phyloP scores from a whole-genome alignment of 2,329 filamentous ascomycete genomes.

The Albifimbria verrucaria region DNA sequence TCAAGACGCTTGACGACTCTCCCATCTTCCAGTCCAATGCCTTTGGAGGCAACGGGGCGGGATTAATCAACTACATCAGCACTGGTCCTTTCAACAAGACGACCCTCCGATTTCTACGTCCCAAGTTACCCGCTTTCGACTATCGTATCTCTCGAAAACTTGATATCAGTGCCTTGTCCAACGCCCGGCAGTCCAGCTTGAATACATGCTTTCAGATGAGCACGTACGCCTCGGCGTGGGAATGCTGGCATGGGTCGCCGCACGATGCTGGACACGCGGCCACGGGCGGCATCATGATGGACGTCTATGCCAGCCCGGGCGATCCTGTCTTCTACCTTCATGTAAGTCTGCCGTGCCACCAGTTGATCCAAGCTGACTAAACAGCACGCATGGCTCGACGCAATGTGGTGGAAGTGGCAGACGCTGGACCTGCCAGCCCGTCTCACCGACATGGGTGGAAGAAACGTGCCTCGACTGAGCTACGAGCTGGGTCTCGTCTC shows the following conservation, averaged over 20 bases:
- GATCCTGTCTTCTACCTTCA: constrained; percentile 1
- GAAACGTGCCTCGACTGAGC: constrained; percentile 20
- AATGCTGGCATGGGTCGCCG: neutral
- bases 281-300: neutral
- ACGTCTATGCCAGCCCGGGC: neutral
- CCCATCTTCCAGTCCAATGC: neutral
- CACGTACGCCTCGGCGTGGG: neutral
- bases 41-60: neutral
- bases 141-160: neutral
- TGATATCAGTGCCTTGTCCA: neutral
- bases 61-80: neutral
- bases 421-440: constrained; percentile 8
- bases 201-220: neutral
- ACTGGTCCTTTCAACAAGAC: neutral
- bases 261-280: neutral
- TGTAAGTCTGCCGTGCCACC: neutral
- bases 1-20: neutral
- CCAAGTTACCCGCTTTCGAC: no score
- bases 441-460: constrained; percentile 16
- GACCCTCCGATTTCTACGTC: no score
- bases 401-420: constrained; percentile 16
- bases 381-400: constrained; percentile 11
- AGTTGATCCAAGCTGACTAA: neutral
- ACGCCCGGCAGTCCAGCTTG: neutral
- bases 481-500: neutral